A percentile compares a stretch with the other conserved stretches of the same genome.
phyloP scores from a whole-genome alignment of 176 grass and related monocot species.

The Pontederia crassipes region DNA sequence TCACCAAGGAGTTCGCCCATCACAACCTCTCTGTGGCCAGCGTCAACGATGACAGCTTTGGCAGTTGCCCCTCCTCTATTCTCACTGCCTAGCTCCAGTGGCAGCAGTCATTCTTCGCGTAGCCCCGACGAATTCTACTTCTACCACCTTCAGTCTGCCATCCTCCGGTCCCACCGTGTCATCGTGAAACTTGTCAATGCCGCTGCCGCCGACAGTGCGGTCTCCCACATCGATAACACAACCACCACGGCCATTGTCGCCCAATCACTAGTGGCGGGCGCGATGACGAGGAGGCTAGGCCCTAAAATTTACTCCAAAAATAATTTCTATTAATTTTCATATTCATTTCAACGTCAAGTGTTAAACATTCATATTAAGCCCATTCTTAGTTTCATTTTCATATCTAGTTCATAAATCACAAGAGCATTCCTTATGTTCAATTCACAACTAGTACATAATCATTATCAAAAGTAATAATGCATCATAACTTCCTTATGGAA shows the following conservation, averaged over 20 bases:
- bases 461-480: no score
- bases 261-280: not conserved
- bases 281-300: no score
- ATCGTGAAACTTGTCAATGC: conserved; percentile 35
- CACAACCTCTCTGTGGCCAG: conserved; percentile 33
- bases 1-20: conserved; percentile 69
- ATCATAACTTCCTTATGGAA: no score
- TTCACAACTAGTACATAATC: no score
- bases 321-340: no score
- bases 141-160: conserved; percentile 39
- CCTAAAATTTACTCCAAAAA: no score
- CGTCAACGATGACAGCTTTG: no score
- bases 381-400: no score
- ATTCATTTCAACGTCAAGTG: no score
- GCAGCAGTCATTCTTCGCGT: conserved; percentile 63
- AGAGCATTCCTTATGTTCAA: no score
- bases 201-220: conserved; percentile 39
- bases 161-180: conserved; percentile 42
- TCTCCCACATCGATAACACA: conserved; percentile 87
- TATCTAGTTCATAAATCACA: no score
- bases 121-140: conserved; percentile 88
- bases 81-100: conserved; percentile 41
- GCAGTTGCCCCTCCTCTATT: conserved; percentile 35
- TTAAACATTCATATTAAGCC: no score
- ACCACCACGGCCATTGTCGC: conserved; percentile 75